phyloP scores from a whole-genome alignment of 345 rosid species.

The Odontarrhena argentea region DNA sequence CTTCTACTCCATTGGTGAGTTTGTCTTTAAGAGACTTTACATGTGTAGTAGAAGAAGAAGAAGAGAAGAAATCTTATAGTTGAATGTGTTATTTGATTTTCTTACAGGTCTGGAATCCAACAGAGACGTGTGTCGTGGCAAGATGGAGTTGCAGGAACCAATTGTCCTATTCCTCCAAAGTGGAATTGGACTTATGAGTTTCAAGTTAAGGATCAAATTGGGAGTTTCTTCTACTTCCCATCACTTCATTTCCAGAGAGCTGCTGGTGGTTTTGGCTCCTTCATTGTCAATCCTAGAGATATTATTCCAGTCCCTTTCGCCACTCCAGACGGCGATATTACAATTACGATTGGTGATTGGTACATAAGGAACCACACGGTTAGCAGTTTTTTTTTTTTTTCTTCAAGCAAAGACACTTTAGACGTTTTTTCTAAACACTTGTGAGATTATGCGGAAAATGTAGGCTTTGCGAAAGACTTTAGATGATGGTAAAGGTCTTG shows the following conservation, averaged over 20 bases:
- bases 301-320: slow-evolving; percentile 85
- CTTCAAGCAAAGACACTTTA: neutral
- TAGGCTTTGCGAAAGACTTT: slow-evolving; percentile 93
- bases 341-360: slow-evolving; percentile 90
- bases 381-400: slow-evolving; percentile 33
- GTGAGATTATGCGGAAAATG: slow-evolving; percentile 24
- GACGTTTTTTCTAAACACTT: slow-evolving; percentile 4
- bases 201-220: slow-evolving; percentile 97
- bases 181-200: slow-evolving; percentile 99
- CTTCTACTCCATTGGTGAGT: slow-evolving; percentile 87
- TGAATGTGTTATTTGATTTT: neutral
- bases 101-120: slow-evolving; percentile 79
- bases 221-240: slow-evolving; percentile 99
- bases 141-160: slow-evolving; percentile 94
- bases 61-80: neutral
- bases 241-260: slow-evolving; percentile 95
- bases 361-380: slow-evolving; percentile 93
- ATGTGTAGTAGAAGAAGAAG: neutral
- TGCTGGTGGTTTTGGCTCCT: slow-evolving; percentile 88
- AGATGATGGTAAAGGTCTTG: slow-evolving; percentile 87
- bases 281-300: slow-evolving; percentile 72
- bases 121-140: slow-evolving; percentile 98
- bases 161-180: slow-evolving; percentile 96
- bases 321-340: slow-evolving; percentile 79
- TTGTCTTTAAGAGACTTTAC: neutral